These are phyloP conservation scores for Epithemia pelagica DNA, from an alignment of 108 stramenopile genomes.

Conservation along the genomic window DNA sequence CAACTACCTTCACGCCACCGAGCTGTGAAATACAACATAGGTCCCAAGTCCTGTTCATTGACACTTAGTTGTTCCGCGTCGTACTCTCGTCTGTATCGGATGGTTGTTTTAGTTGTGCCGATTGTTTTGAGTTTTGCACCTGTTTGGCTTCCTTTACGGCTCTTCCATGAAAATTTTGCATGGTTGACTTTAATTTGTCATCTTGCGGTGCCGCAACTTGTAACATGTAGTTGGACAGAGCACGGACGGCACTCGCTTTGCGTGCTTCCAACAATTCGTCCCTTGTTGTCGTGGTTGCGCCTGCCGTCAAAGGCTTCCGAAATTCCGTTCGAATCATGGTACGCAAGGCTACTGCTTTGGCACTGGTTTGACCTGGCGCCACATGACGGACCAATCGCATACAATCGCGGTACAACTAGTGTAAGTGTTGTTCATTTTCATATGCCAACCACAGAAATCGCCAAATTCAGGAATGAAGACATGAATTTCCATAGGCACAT, in stretches of 20 bases:
- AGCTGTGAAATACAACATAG: too few relatives aligned
- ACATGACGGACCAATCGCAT: constrained; percentile 69
- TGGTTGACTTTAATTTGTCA: constrained; percentile 36
- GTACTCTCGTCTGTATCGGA: too few relatives aligned
- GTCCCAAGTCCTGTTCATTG: too few relatives aligned
- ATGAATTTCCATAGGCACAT: too few relatives aligned
- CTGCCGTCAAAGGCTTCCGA: constrained; percentile 14
- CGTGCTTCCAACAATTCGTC: constrained; percentile 41
- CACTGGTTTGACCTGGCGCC: constrained; percentile 61
- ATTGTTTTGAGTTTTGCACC: not conserved
- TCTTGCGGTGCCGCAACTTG: constrained; percentile 72
- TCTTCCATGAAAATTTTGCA: constrained; percentile 23
- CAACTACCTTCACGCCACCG: too few relatives aligned
- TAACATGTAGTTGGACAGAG: constrained; percentile 82
- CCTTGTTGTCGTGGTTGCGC: too few relatives aligned
- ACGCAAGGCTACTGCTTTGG: constrained; percentile 67
- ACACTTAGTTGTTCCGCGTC: too few relatives aligned
- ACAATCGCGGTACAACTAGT: constrained; percentile 83
- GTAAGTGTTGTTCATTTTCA: not conserved
- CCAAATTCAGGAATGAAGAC: too few relatives aligned
- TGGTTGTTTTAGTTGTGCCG: not conserved
- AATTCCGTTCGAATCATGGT: constrained; percentile 65
- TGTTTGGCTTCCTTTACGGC: constrained; percentile 9
- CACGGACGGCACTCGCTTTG: constrained; percentile 75
- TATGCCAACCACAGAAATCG: not conserved